A percentile compares a stretch with the other conserved stretches of the same genome.
Evolutionary conservation across 352 stramenopile species (phyloP).

Genomic region (Phytophthora ohioensis): DNA sequence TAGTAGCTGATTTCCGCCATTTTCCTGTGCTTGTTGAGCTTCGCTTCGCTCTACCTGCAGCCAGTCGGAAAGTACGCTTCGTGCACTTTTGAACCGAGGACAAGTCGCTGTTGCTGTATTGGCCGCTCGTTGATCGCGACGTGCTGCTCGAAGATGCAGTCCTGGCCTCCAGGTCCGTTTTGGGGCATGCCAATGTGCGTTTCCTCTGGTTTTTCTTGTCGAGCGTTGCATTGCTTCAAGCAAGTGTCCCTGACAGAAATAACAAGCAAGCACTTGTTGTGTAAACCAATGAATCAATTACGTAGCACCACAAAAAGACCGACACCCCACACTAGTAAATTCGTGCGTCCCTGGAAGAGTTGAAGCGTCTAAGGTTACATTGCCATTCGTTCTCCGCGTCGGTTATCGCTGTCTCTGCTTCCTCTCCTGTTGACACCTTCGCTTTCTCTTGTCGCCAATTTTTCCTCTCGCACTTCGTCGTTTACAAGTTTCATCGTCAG

Average conservation of each 20-base stretch:
- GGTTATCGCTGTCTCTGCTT: constrained; percentile 33
- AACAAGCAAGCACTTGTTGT: constrained; percentile 19
- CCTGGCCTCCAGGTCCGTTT: constrained; percentile 33
- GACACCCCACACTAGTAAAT: not conserved
- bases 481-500: constrained; percentile 10
- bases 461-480: constrained; percentile 22
- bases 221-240: not conserved
- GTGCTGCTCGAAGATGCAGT: constrained; percentile 18
- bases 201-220: constrained; percentile 40
- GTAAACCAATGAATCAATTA: constrained; percentile 11
- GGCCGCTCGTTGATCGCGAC: constrained; percentile 11
- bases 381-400: constrained; percentile 36
- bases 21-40: not conserved
- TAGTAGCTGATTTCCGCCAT: constrained; percentile 93
- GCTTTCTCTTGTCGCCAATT: constrained; percentile 14
- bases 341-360: not conserved
- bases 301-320: constrained; percentile 3
- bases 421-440: constrained; percentile 12
- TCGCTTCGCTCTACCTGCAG: not conserved
- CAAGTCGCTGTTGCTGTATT: constrained; percentile 4
- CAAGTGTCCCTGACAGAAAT: constrained; percentile 25
- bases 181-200: constrained; percentile 23
- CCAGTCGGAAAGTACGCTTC: constrained; percentile 17
- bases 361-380: constrained; percentile 56
- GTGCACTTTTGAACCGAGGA: constrained; percentile 6